Conservation (phyloP, 768 basidiomycete genomes). For the Rhodotorula sphaerocarpa region DNA sequence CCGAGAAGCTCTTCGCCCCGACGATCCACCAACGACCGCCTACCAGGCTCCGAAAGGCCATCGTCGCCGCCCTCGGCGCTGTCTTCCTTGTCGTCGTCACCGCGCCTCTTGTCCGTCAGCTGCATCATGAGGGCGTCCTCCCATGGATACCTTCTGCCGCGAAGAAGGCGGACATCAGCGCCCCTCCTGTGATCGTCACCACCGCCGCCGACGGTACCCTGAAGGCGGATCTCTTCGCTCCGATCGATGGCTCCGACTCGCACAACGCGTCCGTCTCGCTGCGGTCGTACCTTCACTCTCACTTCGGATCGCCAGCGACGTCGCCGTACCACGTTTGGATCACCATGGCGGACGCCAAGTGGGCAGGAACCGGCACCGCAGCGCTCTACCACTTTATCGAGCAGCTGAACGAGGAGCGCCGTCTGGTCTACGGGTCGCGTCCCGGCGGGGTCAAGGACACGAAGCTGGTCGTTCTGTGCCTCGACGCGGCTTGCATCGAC, state of each 20-base stretch:
- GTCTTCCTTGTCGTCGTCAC: constrained; percentile 1
- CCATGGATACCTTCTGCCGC: too few relatives aligned
- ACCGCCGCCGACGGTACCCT: background rate
- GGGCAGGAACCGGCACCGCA: constrained; percentile 15
- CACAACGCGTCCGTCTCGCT: constrained; percentile 6
- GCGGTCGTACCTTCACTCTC: constrained; percentile 9
- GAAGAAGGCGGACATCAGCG: too few relatives aligned
- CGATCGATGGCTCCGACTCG: background rate
- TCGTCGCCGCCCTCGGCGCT: background rate
- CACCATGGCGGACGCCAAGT: constrained; percentile 15
- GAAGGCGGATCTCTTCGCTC: background rate
- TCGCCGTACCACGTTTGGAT: constrained; percentile 23
- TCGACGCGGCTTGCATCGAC: constrained; percentile 18
- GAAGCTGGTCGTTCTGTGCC: constrained; percentile 18
- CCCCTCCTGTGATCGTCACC: too few relatives aligned
- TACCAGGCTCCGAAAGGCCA: too few relatives aligned
- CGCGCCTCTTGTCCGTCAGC: background rate
- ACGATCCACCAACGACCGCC: too few relatives aligned
- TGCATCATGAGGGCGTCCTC: too few relatives aligned
- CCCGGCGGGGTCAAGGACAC: constrained; percentile 7
- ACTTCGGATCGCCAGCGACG: constrained; percentile 6
- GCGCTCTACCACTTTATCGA: constrained; percentile 16
- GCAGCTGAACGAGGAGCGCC: constrained; percentile 20
- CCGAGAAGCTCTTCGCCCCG: too few relatives aligned
- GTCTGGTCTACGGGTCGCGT: background rate